Base-by-base conservation (phyloP, 1,284 basidiomycete species). In the Exobasidium cylindrosporum region DNA sequence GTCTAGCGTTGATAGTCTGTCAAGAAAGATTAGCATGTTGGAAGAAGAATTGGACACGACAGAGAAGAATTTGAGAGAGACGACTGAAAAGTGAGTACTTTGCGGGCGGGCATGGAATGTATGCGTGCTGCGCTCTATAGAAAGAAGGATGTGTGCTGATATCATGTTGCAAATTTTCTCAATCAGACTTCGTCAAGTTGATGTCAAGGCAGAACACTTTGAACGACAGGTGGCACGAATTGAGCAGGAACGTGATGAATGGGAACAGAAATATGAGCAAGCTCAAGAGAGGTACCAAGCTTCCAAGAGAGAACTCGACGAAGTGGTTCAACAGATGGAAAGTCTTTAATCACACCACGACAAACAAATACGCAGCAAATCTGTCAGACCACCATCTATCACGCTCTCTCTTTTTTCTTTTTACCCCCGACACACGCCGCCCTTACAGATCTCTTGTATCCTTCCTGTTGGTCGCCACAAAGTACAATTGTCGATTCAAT, bases 161-260 rank as follows among this genome's bases (percentile, higher is more conserved):
- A n/a, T n/a, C n/a, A n/a, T n/a, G n/a, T n/a, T n/a, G n/a, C n/a
- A n/a, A n/a, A n/a, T n/a, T n/a, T n/a, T n/a, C n/a, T n/a, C n/a
- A n/a, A n/a, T 35, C 76, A 97, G 94, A 82, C 85, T 99, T 73
- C 87, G 96, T 71, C 92, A 97, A 81, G 92, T 95, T 62, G 96
- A 99, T 81, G 90, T 98, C 82, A 97, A 97, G 84, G 94, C 96
- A 24, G 96, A 99, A 82, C 92, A 97, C 84, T 96, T 93, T 82
- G 95, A 97, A 83, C 87, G 94, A 60, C 91, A 96, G 79, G 87
- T 97, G 24, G 85, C 87, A 71, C 87, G 90, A 58, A 84, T 87
- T 63, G 94, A 97, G 82, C 88, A 91, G 80, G 96, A 99, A 82
- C 88, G 93, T 64, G 94, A 97, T 80, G 80, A 82, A 58, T 92